Percentiles rank a stretch among this genome's conserved stretches.
These are phyloP conservation scores for Pseudozyma sp. DNA, from an alignment of 1,284 basidiomycete species.

Conservation along the genomic window DNA sequence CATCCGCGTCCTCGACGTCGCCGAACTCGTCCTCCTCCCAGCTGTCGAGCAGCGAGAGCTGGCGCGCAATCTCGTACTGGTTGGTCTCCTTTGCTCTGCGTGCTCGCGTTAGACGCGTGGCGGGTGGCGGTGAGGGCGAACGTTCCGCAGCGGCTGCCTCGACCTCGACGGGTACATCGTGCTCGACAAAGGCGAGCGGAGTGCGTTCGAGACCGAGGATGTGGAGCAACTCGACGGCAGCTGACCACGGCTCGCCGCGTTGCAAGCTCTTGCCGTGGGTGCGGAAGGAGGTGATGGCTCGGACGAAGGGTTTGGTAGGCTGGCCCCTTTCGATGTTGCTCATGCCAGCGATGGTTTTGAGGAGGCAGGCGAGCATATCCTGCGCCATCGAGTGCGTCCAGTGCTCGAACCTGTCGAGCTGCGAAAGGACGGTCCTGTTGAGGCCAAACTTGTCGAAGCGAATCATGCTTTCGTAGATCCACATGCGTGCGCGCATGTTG, in stretches of 20 bases:
- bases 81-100: constrained; percentile 37
- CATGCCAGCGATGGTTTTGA: constrained; percentile 49
- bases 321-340: constrained; percentile 51
- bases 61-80: constrained; percentile 35
- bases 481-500: constrained; percentile 58
- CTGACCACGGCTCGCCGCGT: constrained; percentile 53
- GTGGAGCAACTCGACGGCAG: constrained; percentile 31
- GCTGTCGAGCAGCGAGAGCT: constrained; percentile 30
- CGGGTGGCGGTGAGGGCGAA: constrained; percentile 27
- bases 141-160: constrained; percentile 35
- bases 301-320: constrained; percentile 31
- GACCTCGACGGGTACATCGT: constrained; percentile 34
- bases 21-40: constrained; percentile 47
- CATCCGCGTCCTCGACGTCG: constrained; percentile 19
- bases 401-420: constrained; percentile 56
- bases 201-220: constrained; percentile 12
- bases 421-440: constrained; percentile 30
- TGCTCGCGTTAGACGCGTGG: constrained; percentile 21
- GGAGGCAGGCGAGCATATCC: constrained; percentile 47
- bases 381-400: constrained; percentile 54
- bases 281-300: constrained; percentile 35
- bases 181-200: constrained; percentile 40
- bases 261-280: constrained; percentile 31
- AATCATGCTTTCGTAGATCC: constrained; percentile 61
- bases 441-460: constrained; percentile 59